Base-by-base conservation (phyloP, 2,329 filamentous ascomycete genomes). In the Botrytis porri region DNA sequence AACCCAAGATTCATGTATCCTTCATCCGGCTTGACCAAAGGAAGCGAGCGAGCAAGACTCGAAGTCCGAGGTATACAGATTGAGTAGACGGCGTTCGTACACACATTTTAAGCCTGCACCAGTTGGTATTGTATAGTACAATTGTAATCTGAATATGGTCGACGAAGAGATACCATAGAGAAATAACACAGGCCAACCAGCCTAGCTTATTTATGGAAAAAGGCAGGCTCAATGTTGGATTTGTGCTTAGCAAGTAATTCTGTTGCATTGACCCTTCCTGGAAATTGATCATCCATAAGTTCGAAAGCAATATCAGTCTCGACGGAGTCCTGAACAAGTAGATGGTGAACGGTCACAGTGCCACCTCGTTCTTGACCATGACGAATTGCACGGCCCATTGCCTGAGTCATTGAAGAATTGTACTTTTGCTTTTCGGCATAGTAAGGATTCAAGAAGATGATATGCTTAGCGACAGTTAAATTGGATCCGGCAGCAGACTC, bases 401-500 rank as follows among this genome's bases (percentile, higher is more conserved):
- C 89, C 75, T 92, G 90, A 0, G 84, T 86, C 86, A 90, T 90
- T 0, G 85, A 84, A 0, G 86, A 83, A 0, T 88, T 83, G 77
- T 90, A 92, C 51, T 82, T 78, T 2, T 74, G 73, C 0, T 77
- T 77, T 2, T 73, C 74, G 1, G 84, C 81, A 0, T 88, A 80
- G 14, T 89, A 80, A 0, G 89, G 89, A 0, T 86, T 84, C 4
- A 90, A 79, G 79, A 92, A 92, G 45, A 92, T 85, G 51, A 92
- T 82, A 73, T 92, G 88, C 74, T 90, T 91, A 0, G 89, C 89
- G 57, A 85, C 85, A 64, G 88, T 87, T 2, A 92, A 80, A 75
- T 92, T 92, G 16, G 86, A 80, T 69, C 90, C 90, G 45, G 89
- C 85, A 4, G 89, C 87, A 70, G 87, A 86, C 48, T 87, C 87